Evolutionary conservation across 2,329 filamentous ascomycete species (phyloP), one percentile per base, ranked within the genome.

Genomic region (Aspergillus aculeatinus): DNA sequence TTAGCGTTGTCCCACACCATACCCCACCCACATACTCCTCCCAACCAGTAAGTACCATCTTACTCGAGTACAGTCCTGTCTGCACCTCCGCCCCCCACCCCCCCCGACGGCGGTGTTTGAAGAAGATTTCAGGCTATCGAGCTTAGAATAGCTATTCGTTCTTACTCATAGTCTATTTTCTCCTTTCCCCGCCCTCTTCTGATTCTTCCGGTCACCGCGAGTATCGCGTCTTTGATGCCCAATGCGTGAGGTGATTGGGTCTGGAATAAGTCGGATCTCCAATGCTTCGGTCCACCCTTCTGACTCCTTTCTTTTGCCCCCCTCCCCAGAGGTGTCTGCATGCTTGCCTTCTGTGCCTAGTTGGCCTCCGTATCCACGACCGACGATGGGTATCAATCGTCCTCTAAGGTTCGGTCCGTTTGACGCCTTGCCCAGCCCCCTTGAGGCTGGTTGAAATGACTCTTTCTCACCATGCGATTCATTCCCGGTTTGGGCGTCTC

Each of bases 141-240:
- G 55, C 59, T 57, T 48, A 59, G 53, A 55, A 60, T 51, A 47
- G 58, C 54, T 56, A 48, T 31, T 39, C 21, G 48, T 14, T 60
- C 50, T 16, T 31, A 23, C 48, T 48, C 48, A 57, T 54, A 42
- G 14, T 52, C 27, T 29, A 29, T 9, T 29, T 29, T 29, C 27
- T 29, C 27, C 27, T 29, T 25, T 49, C 47, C 53, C 44, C 33
- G n/a, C 35, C 47, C 48, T 56, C 52, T 56, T 51, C 48, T 60
- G 47, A 53, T 66, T 63, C 55, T 53, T 59, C 62, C 63, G 63
- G 60, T 57, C 60, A 65, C 60, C 63, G 52, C 49, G 52, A 64
- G 60, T 31, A 60, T 57, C 58, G 50, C 58, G 55, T 63, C 59
- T 44, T 68, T 70, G 67, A 65, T 70, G 67, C 67, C 67, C 67